phyloP scores from a whole-genome alignment of 345 rosid genomes.

The Hibiscus tridactylites region DNA sequence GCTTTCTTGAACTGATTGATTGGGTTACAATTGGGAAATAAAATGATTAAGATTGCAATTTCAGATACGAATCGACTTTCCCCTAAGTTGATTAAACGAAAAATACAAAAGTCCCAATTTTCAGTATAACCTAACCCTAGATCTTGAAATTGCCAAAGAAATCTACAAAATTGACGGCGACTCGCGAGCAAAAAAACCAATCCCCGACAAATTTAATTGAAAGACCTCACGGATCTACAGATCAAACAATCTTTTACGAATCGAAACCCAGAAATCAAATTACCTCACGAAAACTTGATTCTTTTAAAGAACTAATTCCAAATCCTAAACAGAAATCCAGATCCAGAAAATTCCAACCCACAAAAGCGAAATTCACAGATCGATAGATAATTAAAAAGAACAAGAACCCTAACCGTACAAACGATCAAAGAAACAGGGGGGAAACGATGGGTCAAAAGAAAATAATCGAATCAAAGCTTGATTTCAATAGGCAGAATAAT shows the following conservation, averaged over 20 bases:
- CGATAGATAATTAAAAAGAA: not conserved
- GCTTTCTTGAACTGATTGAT: constrained; percentile 13
- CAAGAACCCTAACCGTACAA: constrained; percentile 27
- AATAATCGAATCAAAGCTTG: not conserved
- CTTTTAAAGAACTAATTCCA: not conserved
- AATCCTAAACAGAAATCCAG: constrained; percentile 1
- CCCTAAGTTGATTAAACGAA: constrained; percentile 6
- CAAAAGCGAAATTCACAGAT: constrained; percentile 3
- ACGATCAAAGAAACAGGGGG: not conserved
- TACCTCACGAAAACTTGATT: not conserved
- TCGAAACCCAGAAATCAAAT: not conserved
- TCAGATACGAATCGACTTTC: not conserved
- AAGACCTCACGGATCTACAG: constrained; percentile 12
- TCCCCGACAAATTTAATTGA: not conserved
- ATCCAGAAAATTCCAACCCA: constrained; percentile 10
- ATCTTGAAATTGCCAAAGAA: constrained; percentile 14
- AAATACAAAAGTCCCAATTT: constrained; percentile 16
- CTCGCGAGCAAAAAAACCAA: not conserved
- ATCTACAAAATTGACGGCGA: constrained; percentile 8
- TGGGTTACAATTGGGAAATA: constrained; percentile 12
- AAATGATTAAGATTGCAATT: not conserved
- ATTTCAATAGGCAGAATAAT: not conserved
- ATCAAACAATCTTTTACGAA: not conserved
- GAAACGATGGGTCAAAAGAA: constrained; percentile 11
- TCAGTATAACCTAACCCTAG: constrained; percentile 28